A percentile compares a stretch with the other conserved stretches of the same genome.
phyloP scores from a whole-genome alignment of 192 early-diverging fungal species.

The Dissophora globulifera region DNA sequence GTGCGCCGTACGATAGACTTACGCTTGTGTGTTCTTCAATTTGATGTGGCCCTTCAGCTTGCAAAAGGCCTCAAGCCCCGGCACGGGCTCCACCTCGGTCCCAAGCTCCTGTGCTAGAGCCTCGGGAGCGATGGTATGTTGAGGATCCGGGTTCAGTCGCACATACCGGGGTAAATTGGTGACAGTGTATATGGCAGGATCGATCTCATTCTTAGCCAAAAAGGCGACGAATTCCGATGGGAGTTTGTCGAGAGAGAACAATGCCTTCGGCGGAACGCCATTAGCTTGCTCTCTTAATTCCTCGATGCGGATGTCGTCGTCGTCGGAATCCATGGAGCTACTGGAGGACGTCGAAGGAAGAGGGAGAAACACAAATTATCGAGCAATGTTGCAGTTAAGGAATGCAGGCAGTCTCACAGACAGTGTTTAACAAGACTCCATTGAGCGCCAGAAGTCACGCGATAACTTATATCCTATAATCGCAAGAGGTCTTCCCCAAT shows the following conservation, averaged over 20 bases:
- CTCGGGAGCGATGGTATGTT: conserved; percentile 52
- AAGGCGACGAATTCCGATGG: conserved; percentile 76
- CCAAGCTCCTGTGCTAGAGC: conserved; percentile 60
- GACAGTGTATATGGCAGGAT: conserved; percentile 69
- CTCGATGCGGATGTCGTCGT: conserved; percentile 3
- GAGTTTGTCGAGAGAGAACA: conserved; percentile 55
- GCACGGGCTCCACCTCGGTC: conserved; percentile 58
- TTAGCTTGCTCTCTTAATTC: not conserved
- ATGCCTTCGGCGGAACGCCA: not conserved
- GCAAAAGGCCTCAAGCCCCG: conserved; percentile 71
- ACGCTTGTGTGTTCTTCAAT: conserved; percentile 63
- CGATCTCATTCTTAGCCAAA: conserved; percentile 75
- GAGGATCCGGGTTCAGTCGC: conserved; percentile 63
- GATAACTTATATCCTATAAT: no score
- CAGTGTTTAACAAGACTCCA: no score
- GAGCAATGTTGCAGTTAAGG: no score
- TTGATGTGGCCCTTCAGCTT: conserved; percentile 54
- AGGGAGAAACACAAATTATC: no score
- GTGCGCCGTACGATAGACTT: no score
- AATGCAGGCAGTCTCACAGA: no score
- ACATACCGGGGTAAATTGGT: conserved; percentile 79
- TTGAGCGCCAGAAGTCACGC: no score
- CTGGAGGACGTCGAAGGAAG: no score
- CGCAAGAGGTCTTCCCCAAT: no score
- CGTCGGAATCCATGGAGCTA: conserved; percentile 19